Base-by-base conservation (phyloP, 768 basidiomycete genomes). In the Lactarius hengduanensis region DNA sequence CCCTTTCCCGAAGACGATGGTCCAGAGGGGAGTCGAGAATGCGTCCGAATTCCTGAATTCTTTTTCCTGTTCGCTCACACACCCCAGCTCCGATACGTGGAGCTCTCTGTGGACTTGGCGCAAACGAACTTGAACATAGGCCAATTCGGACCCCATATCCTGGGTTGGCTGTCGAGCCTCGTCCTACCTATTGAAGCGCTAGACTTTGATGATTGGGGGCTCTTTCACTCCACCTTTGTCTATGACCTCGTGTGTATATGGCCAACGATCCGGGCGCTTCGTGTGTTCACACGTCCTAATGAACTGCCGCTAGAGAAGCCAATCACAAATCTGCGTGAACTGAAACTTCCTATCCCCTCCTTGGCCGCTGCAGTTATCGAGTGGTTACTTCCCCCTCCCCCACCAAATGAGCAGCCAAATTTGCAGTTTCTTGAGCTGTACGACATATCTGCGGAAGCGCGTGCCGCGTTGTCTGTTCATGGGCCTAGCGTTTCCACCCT, bases 151-250 rank as follows among this genome's bases (percentile, higher is more conserved):
- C 53, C 57, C 20, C 50, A 57, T 1, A 55, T 40, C 9, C 43
- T 63, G 26, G 66, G 40, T 56, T 67, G 66, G 62, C 18, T 63
- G 53, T 59, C 66, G 41, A 60, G 53, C 43, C 62, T 67, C 22
- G 30, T 13, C 7, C 20, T 67, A 28, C 38, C 61, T 26, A 38
- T 67, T 6, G 57, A 63, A 5, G 58, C 55, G 15, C 57, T 67
- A 11, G 53, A 63, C 53, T 47, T 67, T 30, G 54, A 13, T 38
- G 59, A 59, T 28, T 41, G 34, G 18, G 43, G 34, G 58, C 26
- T 40, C 36, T 4, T 10, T 32, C 18, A 54, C 18, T 63, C 66
- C 5, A 26, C 54, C 13, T 34, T 59, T 28, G 62, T 50, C 26
- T 55, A 55, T 40, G 66, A 63, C 41, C 53, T 67, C 40, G 58